Evolutionary conservation across 306 rosid genomes (phyloP), one percentile per base, ranked within the genome.

Genomic region (Casuarina glauca): DNA sequence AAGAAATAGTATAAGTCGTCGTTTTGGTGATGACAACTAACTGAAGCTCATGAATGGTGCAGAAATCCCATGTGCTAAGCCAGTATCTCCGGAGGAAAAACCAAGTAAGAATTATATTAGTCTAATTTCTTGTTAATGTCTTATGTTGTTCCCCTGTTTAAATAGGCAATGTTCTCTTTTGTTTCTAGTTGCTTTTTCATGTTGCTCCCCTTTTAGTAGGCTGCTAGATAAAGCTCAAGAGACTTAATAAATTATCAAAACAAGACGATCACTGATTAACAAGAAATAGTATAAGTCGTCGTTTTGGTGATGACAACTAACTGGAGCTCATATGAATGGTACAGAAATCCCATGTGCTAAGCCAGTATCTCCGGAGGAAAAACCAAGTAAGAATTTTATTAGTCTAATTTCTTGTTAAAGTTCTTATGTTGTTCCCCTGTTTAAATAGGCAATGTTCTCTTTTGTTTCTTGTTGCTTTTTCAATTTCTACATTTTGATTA

Each of bases 301-400:
- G 26, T 42, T 72, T 17, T 74, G 12, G 17, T 4, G 6, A 15
- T 57, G 73, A 72, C 74, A 61, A 72, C 72, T 84, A 66, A 82
- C 67, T 62, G 20, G 74, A 42, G 84, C 50, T 82, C 77, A 6
- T 53, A 32, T 84, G 60, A 72, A 36, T 77, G 53, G 57, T 82
- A 88, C 94, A 94, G 94, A 94, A 76, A 72, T 79, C 69, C 89
- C 91, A 26, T 90, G 94, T 76, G 84, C 74, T 79, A 80, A 81
- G 77, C 89, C 82, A 4, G 76, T 69, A 46, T 17, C 90, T 69
- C 71, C 80, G 16, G 91, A 81, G 70, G 82, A 42, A 51, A 79
- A 83, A 71, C 51, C 87, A 78, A 63, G 98, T 94, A 89, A 81
- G 87, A 63, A 52, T 57, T 83, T 20, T 51, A 5, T 17, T 32